Evolutionary conservation across 2,329 filamentous ascomycete species (phyloP), one percentile per base, ranked within the genome.

Genomic region (Ophiostoma quercus): DNA sequence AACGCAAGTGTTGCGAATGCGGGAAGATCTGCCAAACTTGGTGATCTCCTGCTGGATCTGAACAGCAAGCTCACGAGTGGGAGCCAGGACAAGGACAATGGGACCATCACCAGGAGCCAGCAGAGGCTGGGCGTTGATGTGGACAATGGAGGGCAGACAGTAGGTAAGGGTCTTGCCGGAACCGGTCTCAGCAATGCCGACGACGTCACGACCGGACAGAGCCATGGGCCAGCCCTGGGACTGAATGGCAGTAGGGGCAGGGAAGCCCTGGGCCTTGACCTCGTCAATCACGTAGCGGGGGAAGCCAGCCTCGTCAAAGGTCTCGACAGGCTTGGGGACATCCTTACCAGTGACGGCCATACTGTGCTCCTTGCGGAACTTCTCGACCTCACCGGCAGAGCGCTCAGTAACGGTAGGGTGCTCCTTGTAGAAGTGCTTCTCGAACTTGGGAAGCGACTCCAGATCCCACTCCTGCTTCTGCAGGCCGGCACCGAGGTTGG

Each of bases 361-460:
- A 77, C 92, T 85, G 77, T 95, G 88, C 77, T 92, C 88, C 77
- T 87, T 88, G 78, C 95, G 91, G 85, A 97, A 99, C 70, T 89
- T 91, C 37, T 94, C 90, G 71, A 99, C 91, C 73, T 98, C 94
- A 70, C 87, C 87, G 60, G 87, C 79, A 14, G 92, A 88, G 77
- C 95, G 92, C 76, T 81, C 84, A 72, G 88, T 81, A 72, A 99
- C 94, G 71, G 88, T 87, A 41, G 90, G 85, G 78, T 95, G 89
- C 82, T 98, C 95, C 84, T 98, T 97, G 87, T 99, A 99, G 84
- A 99, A 99, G 9, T 92, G 94, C 83, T 99, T 99, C 80, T 99
- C 95, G 82, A 99, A 99, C 82, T 98, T 98, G 76, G 95, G 94
- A 65, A 99, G 78, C 7, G 89, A 80, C 77, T 80, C 84, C 69